Base-by-base conservation (phyloP, 2,329 filamentous ascomycete species). In the Ilyonectria mors-panacis region DNA sequence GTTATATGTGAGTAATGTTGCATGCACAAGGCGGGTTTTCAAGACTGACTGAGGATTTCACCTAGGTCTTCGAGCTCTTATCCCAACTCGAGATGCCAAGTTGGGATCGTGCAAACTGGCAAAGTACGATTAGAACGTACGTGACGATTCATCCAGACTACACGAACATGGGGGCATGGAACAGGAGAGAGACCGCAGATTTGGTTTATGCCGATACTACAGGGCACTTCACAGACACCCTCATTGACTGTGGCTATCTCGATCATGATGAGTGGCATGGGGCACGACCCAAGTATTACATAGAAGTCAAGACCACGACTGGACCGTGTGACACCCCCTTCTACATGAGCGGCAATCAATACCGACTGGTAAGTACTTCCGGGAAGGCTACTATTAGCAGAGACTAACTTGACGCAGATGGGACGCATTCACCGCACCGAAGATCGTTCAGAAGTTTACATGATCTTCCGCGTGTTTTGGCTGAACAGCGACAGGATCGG, bases 301-400 rank as follows among this genome's bases (percentile, higher is more conserved):
- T 88, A 4, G 85, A 88, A 65, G 85, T 87, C 26, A 87, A 87
- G 71, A 81, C 84, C 1, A 86, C 85, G 0, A 83, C 80, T 1
- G 73, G 74, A 1, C 55, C 68, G 0, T 81, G 78, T 42, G 70
- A 76, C 13, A 81, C 78, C 3, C 77, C 81, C 0, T 86, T 87
- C 59, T 87, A 75, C 59, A 82, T 86, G 77, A 86, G 83, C 70
- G 77, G 79, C 30, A 71, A 72, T 2, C 85, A 87, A 70, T 85
- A 82, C 59, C 63, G 74, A 30, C 74, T 78, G 66, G 82, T 84
- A 71, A 73, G 80, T 77, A 9, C 17, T 47, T 23, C n/a, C 35
- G 23, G 35, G 8, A 51, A 57, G n/a, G 4, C 13, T 54, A 12
- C 2, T 33, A 19, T 45, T 17, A 17, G 6, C 26, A 48, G 26